These are phyloP conservation scores for Cutaneotrichosporon spelunceum DNA, from an alignment of 1,284 basidiomycete genomes.

Conservation along the genomic window DNA sequence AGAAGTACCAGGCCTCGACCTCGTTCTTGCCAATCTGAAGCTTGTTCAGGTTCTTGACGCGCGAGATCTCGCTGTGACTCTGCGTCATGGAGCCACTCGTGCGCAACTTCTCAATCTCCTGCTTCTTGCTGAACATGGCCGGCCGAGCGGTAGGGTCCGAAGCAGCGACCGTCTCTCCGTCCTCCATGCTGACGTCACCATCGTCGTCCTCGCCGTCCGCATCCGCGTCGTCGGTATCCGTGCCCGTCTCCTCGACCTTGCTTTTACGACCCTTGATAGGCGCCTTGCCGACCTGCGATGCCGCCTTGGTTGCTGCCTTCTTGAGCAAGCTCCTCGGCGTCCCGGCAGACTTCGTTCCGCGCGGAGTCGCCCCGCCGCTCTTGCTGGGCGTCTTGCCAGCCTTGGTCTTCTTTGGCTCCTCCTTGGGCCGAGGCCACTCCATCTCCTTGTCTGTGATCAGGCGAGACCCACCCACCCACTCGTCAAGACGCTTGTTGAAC, in stretches of 20 bases:
- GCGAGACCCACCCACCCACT: slow-evolving; percentile 90
- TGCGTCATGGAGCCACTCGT: slow-evolving; percentile 99
- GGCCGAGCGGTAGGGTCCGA: slow-evolving; percentile 51
- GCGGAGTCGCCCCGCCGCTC: slow-evolving; percentile 27
- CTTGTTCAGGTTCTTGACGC: slow-evolving; percentile 97
- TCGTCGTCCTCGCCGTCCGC: slow-evolving; percentile 60
- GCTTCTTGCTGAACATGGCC: slow-evolving; percentile 80
- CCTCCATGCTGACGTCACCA: slow-evolving; percentile 56
- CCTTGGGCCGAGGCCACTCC: slow-evolving; percentile 71
- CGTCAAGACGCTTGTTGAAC: slow-evolving; percentile 97
- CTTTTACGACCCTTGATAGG: slow-evolving; percentile 33
- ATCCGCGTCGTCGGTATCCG: slow-evolving; percentile 29
- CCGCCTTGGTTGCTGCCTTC: slow-evolving; percentile 71
- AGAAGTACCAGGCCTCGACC: slow-evolving; percentile 99
- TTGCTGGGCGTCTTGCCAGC: slow-evolving; percentile 47
- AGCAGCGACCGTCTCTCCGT: slow-evolving; percentile 51
- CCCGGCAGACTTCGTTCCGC: slow-evolving; percentile 19
- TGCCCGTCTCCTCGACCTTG: slow-evolving; percentile 51
- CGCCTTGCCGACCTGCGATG: slow-evolving; percentile 44
- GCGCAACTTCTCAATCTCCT: slow-evolving; percentile 97
- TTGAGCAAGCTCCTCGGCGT: slow-evolving; percentile 59
- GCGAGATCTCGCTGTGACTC: slow-evolving; percentile 91
- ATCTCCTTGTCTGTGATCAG: slow-evolving; percentile 81
- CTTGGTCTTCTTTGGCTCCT: slow-evolving; percentile 49
- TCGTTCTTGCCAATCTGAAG: slow-evolving; percentile 95